Evolutionary conservation across 176 grass and related monocot species (phyloP), one percentile per base, ranked within the genome.

Genomic region (Elymus sibiricus): DNA sequence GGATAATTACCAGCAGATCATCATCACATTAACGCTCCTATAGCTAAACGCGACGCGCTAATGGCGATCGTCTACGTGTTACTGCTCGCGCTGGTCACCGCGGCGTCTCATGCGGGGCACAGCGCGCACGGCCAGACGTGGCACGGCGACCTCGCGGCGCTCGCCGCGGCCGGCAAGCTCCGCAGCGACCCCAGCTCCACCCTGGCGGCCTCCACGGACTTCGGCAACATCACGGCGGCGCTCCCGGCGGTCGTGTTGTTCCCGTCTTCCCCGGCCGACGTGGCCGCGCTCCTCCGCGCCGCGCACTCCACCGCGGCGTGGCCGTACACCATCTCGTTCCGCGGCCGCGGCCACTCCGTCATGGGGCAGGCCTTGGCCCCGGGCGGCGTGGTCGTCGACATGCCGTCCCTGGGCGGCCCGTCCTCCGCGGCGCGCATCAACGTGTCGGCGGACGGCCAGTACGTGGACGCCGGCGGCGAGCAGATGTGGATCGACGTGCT

Each of bases 381-480:
- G 15, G 85, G 56, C 66, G 93, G 95, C 77, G 85, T 98, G 11
- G 89, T 95, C 19, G 87, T 98, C 25, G 28, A 91, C 82, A 98
- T 98, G 95, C 35, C 31, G 14, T 89, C 91, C 14, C 79, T 98
- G 0, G 90, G 82, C 49, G 38, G 4, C 40, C 8, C 78, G 60
- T 39, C 35, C 31, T 9, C 60, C 4, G n/a, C 21, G 46, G 4
- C 39, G 66, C 89, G 93, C 26, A 94, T 98, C 72, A 91, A 84
- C 71, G 93, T 98, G 13, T 95, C 93, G 1, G 13, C 17, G 8
- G 83, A 60, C 70, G 83, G 77, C 7, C 29, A 14, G 0, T 94
- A 95, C 88, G 95, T 95, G 25, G 95, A 98, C 85, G 93, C 92
- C 85, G 95, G 95, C 44, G 95, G 93, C 24, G 93, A 98, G 90